Conservation (phyloP, 495 filamentous ascomycete species). For the Xeromyces bisporus region DNA sequence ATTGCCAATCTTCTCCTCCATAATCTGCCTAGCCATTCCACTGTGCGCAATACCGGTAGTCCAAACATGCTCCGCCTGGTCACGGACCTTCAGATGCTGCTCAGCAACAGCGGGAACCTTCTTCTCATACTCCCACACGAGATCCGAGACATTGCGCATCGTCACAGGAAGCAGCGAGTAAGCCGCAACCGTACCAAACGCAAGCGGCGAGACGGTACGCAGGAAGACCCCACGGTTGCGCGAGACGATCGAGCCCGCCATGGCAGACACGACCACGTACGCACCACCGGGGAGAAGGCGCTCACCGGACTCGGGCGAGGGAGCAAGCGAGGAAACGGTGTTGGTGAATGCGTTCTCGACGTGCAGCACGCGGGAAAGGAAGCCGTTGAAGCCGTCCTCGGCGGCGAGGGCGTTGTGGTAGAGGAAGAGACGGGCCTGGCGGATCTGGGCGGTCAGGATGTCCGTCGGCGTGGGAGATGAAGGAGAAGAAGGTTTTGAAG, state of each 20-base stretch:
- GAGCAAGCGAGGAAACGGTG: conserved; percentile 74
- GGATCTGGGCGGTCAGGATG: conserved; percentile 70
- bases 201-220: conserved; percentile 50
- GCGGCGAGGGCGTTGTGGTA: conserved; percentile 51
- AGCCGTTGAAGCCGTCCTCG: conserved; percentile 61
- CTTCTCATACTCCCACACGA: conserved; percentile 83
- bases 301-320: conserved; percentile 64
- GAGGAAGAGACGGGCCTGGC: conserved; percentile 61
- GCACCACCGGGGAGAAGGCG: conserved; percentile 67
- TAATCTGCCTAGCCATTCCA: conserved; percentile 47
- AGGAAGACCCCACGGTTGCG: conserved; percentile 73
- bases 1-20: conserved; percentile 59
- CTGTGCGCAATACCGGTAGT: conserved; percentile 54
- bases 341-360: conserved; percentile 65
- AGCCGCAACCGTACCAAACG: conserved; percentile 54
- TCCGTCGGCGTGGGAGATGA: conserved; percentile 70
- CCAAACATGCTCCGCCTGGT: conserved; percentile 50
- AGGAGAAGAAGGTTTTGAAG: conserved; percentile 13
- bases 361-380: conserved; percentile 55
- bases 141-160: conserved; percentile 67
- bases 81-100: conserved; percentile 49
- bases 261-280: conserved; percentile 79
- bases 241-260: conserved; percentile 79
- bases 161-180: conserved; percentile 61
- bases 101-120: conserved; percentile 62